Percentiles rank a stretch among this genome's conserved stretches.
phyloP scores from a whole-genome alignment of 2,329 filamentous ascomycete genomes.

The Fusarium penzigii region DNA sequence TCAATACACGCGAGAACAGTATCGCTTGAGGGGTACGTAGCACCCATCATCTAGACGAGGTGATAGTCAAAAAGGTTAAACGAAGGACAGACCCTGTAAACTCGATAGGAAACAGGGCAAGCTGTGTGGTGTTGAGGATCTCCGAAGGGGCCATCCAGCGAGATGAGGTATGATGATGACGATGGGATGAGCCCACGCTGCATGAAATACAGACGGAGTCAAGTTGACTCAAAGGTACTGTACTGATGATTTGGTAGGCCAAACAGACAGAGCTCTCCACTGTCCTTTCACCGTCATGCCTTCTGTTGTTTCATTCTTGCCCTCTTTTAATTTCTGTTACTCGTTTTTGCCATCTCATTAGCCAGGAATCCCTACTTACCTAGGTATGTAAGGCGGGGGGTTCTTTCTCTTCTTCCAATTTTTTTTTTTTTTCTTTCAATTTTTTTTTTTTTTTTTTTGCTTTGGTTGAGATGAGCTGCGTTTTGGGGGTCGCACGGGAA shows the following conservation, averaged over 20 bases:
- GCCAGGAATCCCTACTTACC: neutral
- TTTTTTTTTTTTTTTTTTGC: neutral
- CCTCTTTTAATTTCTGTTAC: neutral
- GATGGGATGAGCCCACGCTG: slow-evolving; percentile 26
- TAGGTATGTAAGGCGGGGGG: slow-evolving; percentile 1
- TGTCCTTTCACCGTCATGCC: too few relatives aligned
- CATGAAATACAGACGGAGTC: slow-evolving; percentile 7
- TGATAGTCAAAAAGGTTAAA: neutral
- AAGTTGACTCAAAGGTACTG: too few relatives aligned
- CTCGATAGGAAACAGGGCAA: neutral
- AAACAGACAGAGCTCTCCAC: too few relatives aligned
- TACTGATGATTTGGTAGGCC: slow-evolving; percentile 1
- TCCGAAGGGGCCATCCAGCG: slow-evolving; percentile 12
- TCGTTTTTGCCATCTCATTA: neutral
- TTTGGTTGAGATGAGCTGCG: slow-evolving; percentile 1
- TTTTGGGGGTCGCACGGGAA: slow-evolving; percentile 1
- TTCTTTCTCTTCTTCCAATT: slow-evolving; percentile 13
- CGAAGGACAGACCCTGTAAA: neutral
- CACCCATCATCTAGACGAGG: neutral
- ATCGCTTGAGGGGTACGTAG: neutral
- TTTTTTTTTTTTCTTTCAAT: slow-evolving; percentile 15
- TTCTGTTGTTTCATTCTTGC: too few relatives aligned
- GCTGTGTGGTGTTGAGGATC: neutral
- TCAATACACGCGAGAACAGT: neutral
- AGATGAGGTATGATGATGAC: slow-evolving; percentile 28